These are phyloP conservation scores for Trichothecium roseum DNA, from an alignment of 2,329 filamentous ascomycete species.

Conservation along the genomic window DNA sequence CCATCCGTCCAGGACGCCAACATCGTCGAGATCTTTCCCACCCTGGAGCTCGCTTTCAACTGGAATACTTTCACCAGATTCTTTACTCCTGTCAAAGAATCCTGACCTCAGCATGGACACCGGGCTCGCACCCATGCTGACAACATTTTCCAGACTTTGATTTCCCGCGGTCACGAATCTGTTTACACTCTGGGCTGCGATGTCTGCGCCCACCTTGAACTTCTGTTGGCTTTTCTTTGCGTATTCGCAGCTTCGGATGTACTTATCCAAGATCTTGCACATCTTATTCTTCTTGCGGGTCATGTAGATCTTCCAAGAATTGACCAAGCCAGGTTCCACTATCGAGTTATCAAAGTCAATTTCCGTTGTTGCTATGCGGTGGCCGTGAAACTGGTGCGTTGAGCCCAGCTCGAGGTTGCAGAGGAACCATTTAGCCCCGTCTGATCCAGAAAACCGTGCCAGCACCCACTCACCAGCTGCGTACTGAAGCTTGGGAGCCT, in stretches of 20 bases:
- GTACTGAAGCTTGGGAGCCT: conserved; percentile 3
- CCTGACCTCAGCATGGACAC: no score
- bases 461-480: conserved; percentile 7
- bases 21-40: background rate
- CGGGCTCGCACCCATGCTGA: no score
- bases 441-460: conserved; percentile 4
- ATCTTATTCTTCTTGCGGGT: conserved; percentile 7
- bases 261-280: conserved; percentile 3
- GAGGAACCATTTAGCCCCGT: conserved; percentile 6
- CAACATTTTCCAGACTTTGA: no score
- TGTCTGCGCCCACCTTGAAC: background rate
- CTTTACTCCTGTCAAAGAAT: no score
- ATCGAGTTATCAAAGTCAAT: conserved; percentile 5
- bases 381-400: conserved; percentile 6
- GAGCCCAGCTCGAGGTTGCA: conserved; percentile 6
- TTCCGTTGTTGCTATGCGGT: conserved; percentile 5
- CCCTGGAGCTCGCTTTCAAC: background rate
- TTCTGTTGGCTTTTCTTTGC: background rate
- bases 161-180: no score
- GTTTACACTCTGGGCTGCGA: no score
- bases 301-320: conserved; percentile 6
- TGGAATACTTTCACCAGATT: no score
- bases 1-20: background rate
- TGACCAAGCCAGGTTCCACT: conserved; percentile 3
- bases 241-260: conserved; percentile 1